Conservation (phyloP, 2,329 filamentous ascomycete genomes). For the Fusarium sp. region DNA sequence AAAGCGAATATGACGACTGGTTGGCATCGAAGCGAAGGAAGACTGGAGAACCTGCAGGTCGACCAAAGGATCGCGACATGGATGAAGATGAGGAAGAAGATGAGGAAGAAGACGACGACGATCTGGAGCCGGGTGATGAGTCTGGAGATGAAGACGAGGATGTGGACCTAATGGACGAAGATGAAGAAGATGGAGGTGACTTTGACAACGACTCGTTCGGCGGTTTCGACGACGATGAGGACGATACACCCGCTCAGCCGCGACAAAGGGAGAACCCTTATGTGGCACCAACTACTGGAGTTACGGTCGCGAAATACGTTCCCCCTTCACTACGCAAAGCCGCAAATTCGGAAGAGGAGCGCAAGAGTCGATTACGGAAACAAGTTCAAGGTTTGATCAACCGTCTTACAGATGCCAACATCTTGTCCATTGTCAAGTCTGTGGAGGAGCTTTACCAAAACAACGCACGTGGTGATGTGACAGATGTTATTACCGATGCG, state of each 20-base stretch:
- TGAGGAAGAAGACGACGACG: slow-evolving; percentile 15
- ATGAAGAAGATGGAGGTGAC: slow-evolving; percentile 49
- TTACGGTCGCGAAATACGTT: slow-evolving; percentile 78
- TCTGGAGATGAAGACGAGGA: slow-evolving; percentile 41
- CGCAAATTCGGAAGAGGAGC: slow-evolving; percentile 73
- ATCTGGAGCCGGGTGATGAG: slow-evolving; percentile 42
- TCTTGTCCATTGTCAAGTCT: slow-evolving; percentile 85
- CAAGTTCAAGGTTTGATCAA: slow-evolving; percentile 92
- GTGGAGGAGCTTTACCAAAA: slow-evolving; percentile 86
- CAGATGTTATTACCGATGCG: slow-evolving; percentile 80
- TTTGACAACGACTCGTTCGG: slow-evolving; percentile 54
- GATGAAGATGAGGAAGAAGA: slow-evolving; percentile 44
- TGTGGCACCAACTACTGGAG: slow-evolving; percentile 72
- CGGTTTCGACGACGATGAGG: slow-evolving; percentile 55
- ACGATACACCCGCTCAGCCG: slow-evolving; percentile 54
- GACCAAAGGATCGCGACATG: slow-evolving; percentile 33
- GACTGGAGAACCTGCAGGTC: slow-evolving; percentile 46
- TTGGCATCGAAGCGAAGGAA: slow-evolving; percentile 68
- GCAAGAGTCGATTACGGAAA: slow-evolving; percentile 76
- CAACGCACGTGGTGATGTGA: slow-evolving; percentile 89
- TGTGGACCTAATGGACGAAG: slow-evolving; percentile 39
- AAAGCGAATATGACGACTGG: slow-evolving; percentile 70
- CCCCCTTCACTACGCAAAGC: slow-evolving; percentile 84
- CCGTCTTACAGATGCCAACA: slow-evolving; percentile 89
- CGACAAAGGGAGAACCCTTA: slow-evolving; percentile 86